Base-by-base conservation (phyloP, 345 rosid species). In the Pistacia integerrima region DNA sequence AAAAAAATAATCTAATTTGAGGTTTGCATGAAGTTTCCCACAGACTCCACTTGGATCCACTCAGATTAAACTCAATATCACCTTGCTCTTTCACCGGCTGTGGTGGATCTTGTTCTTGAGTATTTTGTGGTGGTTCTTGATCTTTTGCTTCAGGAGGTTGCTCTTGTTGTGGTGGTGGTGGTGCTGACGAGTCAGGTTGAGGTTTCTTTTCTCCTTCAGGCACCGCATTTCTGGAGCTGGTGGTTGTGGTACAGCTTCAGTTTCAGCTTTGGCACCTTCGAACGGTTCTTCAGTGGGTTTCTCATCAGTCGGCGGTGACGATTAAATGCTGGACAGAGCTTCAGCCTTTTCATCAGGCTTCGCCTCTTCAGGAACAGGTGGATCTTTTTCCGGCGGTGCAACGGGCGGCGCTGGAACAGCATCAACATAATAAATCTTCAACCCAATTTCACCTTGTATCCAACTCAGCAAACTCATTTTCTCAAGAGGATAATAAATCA, bases 401-500 rank as follows among this genome's bases (percentile, higher is more conserved):
- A 3, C 1, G 5, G 57, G 76, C 1, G 86, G 82, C 2, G 83
- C 20, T 7, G 76, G 38, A 4, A 80, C 88, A 22, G 87, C 90
- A 18, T 85, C 87, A 9, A 84, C 86, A 38, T 92, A 93, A 51
- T 88, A 90, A 64, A 94, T 82, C 82, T 82, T 89, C 78, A 94
- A 80, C 1, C 98, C 98, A 67, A 93, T 87, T 74, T 91, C 92
- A 2, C 97, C 98, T 33, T 85, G 92, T 18, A 90, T 85, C 85
- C 84, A 91, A 77, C 79, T 81, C n/a, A 89, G 28, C 82, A 82
- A 55, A 73, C 79, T 79, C 84, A 91, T 94, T 83, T 76, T 91
- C 83, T 89, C 88, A 59, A 94, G 70, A 17, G 86, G 82, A 73
- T 90, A 94, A 73, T 91, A 93, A 58, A 94, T 91, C 70, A 93